Percentiles rank a stretch among this genome's conserved stretches.
phyloP scores from a whole-genome alignment of 345 rosid species.

The Pistacia atlantica region DNA sequence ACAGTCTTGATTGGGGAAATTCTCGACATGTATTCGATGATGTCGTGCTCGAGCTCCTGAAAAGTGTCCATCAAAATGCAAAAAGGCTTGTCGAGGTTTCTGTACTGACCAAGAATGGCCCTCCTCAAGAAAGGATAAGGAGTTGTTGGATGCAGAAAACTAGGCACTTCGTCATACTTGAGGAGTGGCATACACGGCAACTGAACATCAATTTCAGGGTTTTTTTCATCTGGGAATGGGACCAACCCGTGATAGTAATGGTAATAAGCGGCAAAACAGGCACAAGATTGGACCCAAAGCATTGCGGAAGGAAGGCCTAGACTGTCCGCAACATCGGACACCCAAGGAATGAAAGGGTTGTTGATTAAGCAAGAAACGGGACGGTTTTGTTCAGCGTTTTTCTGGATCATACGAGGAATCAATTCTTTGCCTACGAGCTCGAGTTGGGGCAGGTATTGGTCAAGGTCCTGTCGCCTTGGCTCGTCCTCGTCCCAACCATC shows the following conservation, averaged over 20 bases:
- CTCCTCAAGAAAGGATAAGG: conserved; percentile 44
- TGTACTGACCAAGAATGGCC: conserved; percentile 62
- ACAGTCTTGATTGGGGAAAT: conserved; percentile 49
- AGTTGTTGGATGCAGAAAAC: conserved; percentile 66
- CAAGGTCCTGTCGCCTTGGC: conserved; percentile 39
- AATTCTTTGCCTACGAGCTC: conserved; percentile 50
- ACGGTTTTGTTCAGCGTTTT: conserved; percentile 50
- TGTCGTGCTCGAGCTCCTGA: conserved; percentile 66
- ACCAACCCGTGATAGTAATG: conserved; percentile 52
- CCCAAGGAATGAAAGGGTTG: conserved; percentile 92
- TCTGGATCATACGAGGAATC: conserved; percentile 48
- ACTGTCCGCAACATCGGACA: conserved; percentile 66
- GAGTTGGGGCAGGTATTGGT: conserved; percentile 45
- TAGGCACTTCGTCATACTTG: conserved; percentile 78
- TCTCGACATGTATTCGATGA: conserved; percentile 62
- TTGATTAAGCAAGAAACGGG: conserved; percentile 80
- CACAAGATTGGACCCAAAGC: conserved; percentile 94
- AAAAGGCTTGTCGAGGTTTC: conserved; percentile 62
- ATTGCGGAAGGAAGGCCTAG: conserved; percentile 79
- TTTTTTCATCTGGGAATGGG: conserved; percentile 55
- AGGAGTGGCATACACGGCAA: conserved; percentile 72
- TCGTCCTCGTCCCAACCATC: conserved; percentile 68
- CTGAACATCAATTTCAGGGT: conserved; percentile 60
- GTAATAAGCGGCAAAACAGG: conserved; percentile 70
- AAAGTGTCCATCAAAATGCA: conserved; percentile 76